Percentiles rank a stretch among this genome's conserved stretches.
Conservation (phyloP, 129 eudicot genomes). For the Lactuca sativa region DNA sequence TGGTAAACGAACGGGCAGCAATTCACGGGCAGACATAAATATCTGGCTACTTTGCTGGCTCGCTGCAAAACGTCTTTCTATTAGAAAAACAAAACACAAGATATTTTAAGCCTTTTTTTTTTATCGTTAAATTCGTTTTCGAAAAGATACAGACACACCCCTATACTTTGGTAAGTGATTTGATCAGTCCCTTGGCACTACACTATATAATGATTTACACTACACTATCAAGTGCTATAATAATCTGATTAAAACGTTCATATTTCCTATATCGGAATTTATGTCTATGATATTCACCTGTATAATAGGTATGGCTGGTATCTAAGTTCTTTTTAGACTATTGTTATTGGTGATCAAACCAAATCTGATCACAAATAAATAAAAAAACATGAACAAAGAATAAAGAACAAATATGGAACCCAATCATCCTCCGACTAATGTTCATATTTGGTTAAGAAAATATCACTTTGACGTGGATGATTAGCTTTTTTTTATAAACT, state of each 20-base stretch:
- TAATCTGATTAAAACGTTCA: not conserved
- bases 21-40: constrained; percentile 16
- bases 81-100: not conserved
- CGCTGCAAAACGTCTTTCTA: not conserved
- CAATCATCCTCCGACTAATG: too few relatives aligned
- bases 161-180: constrained; percentile 3
- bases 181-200: not conserved
- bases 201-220: too few relatives aligned
- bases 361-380: too few relatives aligned
- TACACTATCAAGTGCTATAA: not conserved
- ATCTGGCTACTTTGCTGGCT: constrained; percentile 11
- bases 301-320: too few relatives aligned
- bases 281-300: too few relatives aligned
- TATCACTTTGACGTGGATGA: too few relatives aligned
- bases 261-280: too few relatives aligned
- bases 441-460: too few relatives aligned
- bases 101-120: not conserved
- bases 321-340: not conserved
- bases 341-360: too few relatives aligned
- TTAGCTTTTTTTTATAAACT: too few relatives aligned
- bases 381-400: too few relatives aligned
- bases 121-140: not conserved
- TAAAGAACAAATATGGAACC: too few relatives aligned
- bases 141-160: not conserved
- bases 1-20: constrained; percentile 4